Evolutionary conservation across 2,329 filamentous ascomycete species (phyloP).

Genomic region (Colletotrichum tropicale): DNA sequence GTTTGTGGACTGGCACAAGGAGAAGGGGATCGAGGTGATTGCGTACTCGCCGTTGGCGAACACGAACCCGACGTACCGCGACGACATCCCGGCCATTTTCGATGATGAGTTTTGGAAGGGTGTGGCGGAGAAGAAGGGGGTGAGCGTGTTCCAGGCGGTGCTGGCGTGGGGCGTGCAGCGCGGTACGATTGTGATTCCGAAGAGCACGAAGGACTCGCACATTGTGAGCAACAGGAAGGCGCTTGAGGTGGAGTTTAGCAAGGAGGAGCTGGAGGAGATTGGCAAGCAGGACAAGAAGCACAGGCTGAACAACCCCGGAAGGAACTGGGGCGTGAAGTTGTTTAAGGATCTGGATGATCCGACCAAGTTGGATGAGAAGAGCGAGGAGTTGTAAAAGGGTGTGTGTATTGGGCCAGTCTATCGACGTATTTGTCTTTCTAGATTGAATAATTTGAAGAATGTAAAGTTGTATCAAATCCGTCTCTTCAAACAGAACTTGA

Average conservation of each 20-base stretch:
- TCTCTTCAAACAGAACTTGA: not conserved
- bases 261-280: slow-evolving; percentile 40
- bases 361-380: slow-evolving; percentile 18
- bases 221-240: slow-evolving; percentile 51
- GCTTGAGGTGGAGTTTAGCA: slow-evolving; percentile 38
- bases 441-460: not conserved
- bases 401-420: not conserved
- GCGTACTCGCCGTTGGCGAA: slow-evolving; percentile 39
- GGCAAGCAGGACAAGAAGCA: slow-evolving; percentile 27
- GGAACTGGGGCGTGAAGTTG: slow-evolving; percentile 40
- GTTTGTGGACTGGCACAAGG: slow-evolving; percentile 29
- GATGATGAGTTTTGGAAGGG: slow-evolving; percentile 23
- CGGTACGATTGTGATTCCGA: slow-evolving; percentile 38
- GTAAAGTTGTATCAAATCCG: not conserved
- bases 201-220: slow-evolving; percentile 38
- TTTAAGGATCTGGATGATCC: slow-evolving; percentile 45
- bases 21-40: slow-evolving; percentile 37
- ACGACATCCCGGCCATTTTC: slow-evolving; percentile 28
- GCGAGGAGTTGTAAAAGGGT: slow-evolving; percentile 4
- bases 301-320: slow-evolving; percentile 41
- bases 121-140: slow-evolving; percentile 29
- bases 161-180: slow-evolving; percentile 36
- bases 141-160: slow-evolving; percentile 35
- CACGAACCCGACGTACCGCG: slow-evolving; percentile 35
- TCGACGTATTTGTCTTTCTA: not conserved